phyloP scores from a whole-genome alignment of 441 rosid genomes.

The Geranium incanum region DNA sequence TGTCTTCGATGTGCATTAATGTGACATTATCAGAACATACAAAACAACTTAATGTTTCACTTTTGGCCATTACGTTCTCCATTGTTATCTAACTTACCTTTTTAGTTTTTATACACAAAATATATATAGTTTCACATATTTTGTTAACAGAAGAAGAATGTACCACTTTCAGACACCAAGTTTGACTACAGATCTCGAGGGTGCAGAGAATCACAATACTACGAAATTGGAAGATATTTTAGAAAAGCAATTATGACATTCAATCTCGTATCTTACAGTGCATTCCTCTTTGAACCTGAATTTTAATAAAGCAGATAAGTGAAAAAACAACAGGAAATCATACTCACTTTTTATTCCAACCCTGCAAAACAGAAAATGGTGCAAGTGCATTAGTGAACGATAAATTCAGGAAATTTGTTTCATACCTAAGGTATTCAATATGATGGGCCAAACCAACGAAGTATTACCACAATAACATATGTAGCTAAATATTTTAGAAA shows the following conservation, averaged over 20 bases:
- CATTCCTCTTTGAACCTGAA: slow-evolving; percentile 16
- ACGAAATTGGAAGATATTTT: not conserved
- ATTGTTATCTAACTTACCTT: not conserved
- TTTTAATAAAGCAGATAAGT: slow-evolving; percentile 9
- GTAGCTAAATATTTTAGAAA: not conserved
- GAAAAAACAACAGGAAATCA: slow-evolving; percentile 26
- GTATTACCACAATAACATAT: not conserved
- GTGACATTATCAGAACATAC: not conserved
- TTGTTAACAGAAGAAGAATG: not conserved
- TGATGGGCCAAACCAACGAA: not conserved
- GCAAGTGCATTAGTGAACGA: slow-evolving; percentile 22
- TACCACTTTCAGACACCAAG: not conserved
- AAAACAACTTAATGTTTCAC: not conserved
- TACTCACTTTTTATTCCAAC: slow-evolving; percentile 40
- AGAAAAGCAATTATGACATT: slow-evolving; percentile 11
- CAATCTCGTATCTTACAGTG: slow-evolving; percentile 1
- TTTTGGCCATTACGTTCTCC: not conserved
- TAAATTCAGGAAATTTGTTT: slow-evolving; percentile 11
- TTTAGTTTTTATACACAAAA: not conserved
- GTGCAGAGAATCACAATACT: not conserved
- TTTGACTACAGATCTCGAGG: not conserved
- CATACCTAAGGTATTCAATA: slow-evolving; percentile 14
- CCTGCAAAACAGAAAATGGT: slow-evolving; percentile 54
- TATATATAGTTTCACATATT: too few relatives aligned
- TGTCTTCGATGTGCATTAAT: not conserved